These are phyloP conservation scores for Panicum hallii DNA, from an alignment of 202 grass and related monocot genomes.

Conservation along the genomic window DNA sequence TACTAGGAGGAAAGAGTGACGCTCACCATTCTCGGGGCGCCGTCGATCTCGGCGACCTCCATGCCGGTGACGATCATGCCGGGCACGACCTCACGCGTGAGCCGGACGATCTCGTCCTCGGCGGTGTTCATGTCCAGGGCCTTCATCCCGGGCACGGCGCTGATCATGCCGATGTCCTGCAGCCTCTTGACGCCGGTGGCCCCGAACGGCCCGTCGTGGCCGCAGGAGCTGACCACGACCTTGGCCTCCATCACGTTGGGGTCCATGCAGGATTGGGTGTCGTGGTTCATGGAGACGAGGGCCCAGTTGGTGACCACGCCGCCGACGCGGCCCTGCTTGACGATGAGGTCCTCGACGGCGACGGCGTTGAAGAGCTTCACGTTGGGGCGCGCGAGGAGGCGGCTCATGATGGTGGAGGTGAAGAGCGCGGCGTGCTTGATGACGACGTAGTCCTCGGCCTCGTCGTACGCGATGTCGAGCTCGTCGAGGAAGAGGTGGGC, in stretches of 20 bases:
- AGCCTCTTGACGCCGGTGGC: constrained; percentile 91
- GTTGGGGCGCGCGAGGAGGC: constrained; percentile 75
- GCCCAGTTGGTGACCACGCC: constrained; percentile 98
- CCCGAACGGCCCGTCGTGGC: constrained; percentile 89
- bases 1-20: too few species aligned
- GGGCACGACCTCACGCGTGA: constrained; percentile 85
- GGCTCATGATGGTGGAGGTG: constrained; percentile 91
- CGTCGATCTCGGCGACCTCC: constrained; percentile 98
- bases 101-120: constrained; percentile 83
- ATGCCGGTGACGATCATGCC: constrained; percentile 97
- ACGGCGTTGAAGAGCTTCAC: constrained; percentile 97
- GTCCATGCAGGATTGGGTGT: constrained; percentile 97
- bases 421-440: constrained; percentile 93
- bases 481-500: constrained; percentile 90
- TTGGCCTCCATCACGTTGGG: constrained; percentile 94
- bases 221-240: constrained; percentile 96
- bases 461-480: constrained; percentile 76
- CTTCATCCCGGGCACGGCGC: constrained; percentile 81
- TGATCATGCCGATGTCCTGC: constrained; percentile 90
- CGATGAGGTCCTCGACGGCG: constrained; percentile 86
- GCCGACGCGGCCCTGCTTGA: constrained; percentile 66
- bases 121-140: constrained; percentile 92
- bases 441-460: constrained; percentile 77
- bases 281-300: constrained; percentile 90
- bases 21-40: constrained; percentile 86